Base-by-base conservation (phyloP, 495 filamentous ascomycete species). In the Penicillium ochrochloron region DNA sequence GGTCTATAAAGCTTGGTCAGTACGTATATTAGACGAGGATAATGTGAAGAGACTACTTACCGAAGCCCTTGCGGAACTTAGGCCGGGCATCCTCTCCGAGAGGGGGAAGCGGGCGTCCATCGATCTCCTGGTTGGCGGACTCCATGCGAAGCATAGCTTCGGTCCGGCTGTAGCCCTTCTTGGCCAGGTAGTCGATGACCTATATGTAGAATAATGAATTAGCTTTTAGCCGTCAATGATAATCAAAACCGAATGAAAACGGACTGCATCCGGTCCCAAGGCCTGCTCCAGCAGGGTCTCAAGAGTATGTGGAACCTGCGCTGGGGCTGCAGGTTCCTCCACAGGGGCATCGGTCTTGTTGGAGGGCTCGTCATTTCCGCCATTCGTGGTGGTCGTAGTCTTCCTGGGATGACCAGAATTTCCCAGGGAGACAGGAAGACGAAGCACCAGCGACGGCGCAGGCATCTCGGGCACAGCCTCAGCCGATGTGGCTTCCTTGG, bases 181-280 rank as follows among this genome's bases (percentile, higher is more conserved):
- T 99, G 54, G 90, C 86, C 14, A 99, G 80, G 74, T 99, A 99
- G 68, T 99, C 95, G 23, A 97, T 95, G 35, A 99, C 93, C 93
- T 96, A 66, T 29, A 41, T 46, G 59, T 41, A 19, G 33, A 56
- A 15, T 3, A 15, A 21, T 56, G 11, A 2, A 21, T 56, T 56
- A 56, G 53, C 11, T 3, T 12, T n/a, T 7, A 8, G 6, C 11
- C 34, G 15, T 21, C 14, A 37, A 14, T 0, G 5, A 39, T 17
- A 27, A 27, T 25, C 11, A 39, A 37, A 17, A 56, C 2, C 15
- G 34, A 37, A 48, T 21, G 6, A 19, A 54, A 54, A 64, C 62
- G 37, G 60, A 57, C 44, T 21, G 12, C 31, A 25, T 56, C 53
- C 53, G 31, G 33, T 56, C 33, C n/a, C n/a, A 3, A 12, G 33